These are phyloP conservation scores for Hypomyces perniciosus DNA, from an alignment of 2,329 filamentous ascomycete genomes.

Conservation along the genomic window DNA sequence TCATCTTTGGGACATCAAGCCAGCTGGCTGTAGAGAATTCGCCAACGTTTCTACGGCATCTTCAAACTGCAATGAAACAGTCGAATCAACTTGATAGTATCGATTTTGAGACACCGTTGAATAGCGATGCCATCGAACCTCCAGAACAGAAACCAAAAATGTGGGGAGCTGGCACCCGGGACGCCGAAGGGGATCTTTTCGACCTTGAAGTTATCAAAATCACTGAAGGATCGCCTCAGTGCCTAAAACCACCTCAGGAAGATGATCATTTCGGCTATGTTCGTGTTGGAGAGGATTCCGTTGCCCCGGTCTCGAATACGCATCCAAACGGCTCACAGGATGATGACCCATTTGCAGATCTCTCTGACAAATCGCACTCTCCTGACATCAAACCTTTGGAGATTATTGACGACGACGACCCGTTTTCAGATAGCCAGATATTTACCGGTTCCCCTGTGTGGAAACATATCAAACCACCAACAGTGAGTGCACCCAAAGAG, in stretches of 20 bases:
- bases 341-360: conserved; percentile 18
- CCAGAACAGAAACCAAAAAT: conserved; percentile 38
- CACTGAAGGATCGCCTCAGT: conserved; percentile 34
- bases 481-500: background rate
- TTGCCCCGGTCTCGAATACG: background rate
- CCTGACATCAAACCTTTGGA: conserved; percentile 5
- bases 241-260: conserved; percentile 18
- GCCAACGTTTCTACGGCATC: conserved; percentile 55
- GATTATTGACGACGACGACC: conserved; percentile 10
- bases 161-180: conserved; percentile 67
- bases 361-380: conserved; percentile 20
- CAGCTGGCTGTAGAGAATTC: conserved; percentile 71
- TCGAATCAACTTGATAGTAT: conserved; percentile 45
- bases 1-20: conserved; percentile 81
- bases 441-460: conserved; percentile 12
- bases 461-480: background rate
- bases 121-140: conserved; percentile 33
- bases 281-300: conserved; percentile 12
- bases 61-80: conserved; percentile 55
- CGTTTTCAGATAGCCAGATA: conserved; percentile 19
- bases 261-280: conserved; percentile 37
- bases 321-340: background rate
- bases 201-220: conserved; percentile 58
- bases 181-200: conserved; percentile 57
- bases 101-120: conserved; percentile 33